These are phyloP conservation scores for Rubia yunnanensis DNA, from an alignment of 257 asterid genomes.

Conservation along the genomic window DNA sequence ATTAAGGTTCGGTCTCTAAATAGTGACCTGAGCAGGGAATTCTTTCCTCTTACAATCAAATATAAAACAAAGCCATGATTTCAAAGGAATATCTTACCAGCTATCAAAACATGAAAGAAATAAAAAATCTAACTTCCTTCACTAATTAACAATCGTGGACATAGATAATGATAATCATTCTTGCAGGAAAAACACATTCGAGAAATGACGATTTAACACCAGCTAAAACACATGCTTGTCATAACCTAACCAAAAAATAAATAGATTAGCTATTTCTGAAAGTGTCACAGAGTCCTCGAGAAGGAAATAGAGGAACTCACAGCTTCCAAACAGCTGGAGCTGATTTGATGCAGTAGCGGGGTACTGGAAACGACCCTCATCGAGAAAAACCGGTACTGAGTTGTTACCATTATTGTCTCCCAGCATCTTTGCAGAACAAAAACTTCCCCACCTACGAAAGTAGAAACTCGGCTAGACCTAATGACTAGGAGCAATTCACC, in stretches of 20 bases:
- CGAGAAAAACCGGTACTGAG: constrained; percentile 39
- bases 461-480: constrained; percentile 17
- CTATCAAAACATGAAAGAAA: not conserved
- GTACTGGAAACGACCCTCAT: constrained; percentile 35
- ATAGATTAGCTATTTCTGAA: not conserved
- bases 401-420: constrained; percentile 46
- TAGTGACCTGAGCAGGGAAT: not conserved
- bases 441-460: constrained; percentile 10
- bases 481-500: constrained; percentile 13
- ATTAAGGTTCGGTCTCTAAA: not conserved
- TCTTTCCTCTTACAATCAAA: not conserved
- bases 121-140: not conserved
- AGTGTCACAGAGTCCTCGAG: not conserved
- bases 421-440: constrained; percentile 31
- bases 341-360: constrained; percentile 49
- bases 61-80: not conserved
- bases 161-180: not conserved
- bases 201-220: not conserved
- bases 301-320: constrained; percentile 34
- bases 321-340: constrained; percentile 50
- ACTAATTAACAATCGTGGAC: not conserved
- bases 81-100: not conserved
- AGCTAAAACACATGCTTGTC: not conserved
- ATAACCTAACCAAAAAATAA: not conserved
- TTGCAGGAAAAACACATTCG: not conserved